Evolutionary conservation across 371 early-diverging fungal species (phyloP), one percentile per base, ranked within the genome.

Genomic region (Mortierella polycephala): DNA sequence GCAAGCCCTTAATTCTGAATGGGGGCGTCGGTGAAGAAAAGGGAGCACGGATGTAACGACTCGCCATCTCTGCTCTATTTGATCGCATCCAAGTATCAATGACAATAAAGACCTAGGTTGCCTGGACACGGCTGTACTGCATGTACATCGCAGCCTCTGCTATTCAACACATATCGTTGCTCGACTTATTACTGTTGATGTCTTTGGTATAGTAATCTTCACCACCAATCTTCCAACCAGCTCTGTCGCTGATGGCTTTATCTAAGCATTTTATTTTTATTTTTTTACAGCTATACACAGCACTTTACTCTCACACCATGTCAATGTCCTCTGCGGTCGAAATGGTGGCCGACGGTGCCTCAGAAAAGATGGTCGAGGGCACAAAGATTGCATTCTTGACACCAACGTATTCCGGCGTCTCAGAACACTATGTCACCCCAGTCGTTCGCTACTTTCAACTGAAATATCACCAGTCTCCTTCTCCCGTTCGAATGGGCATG

Each of bases 21-120:
- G 79, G 73, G 14, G 79, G 73, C 5, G 66, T 79, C 7, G 79
- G 79, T 3, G 73, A 79, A 46, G 79, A 79, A 30, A 79, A 69
- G 67, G 79, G 73, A 2, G 79, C 79, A 0, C 62, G 79, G 10
- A 79, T 79, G 63, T 79, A 54, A 44, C 1, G 30, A 30, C 30
- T 30, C 4, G 30, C 2, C 30, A 30, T 30, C 30, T 30, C 30
- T 30, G 4, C 30, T 30, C 30, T 30, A 46, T 5, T 47, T 11
- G n/a, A 47, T 47, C 14, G 47, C 47, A 47, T 47, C 11, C 11
- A 3, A 47, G 5, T 47, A 11, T 47, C 47, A 2, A 30, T 30
- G 47, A 11, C 47, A 47, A 47, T 13, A 47, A 47, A 47, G n/a
- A 47, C 20, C 5, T 52, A 10, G 5, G 52, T 52, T 52, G 30